phyloP scores from a whole-genome alignment of 1,284 basidiomycete species.

The Violaceomyces palustris region DNA sequence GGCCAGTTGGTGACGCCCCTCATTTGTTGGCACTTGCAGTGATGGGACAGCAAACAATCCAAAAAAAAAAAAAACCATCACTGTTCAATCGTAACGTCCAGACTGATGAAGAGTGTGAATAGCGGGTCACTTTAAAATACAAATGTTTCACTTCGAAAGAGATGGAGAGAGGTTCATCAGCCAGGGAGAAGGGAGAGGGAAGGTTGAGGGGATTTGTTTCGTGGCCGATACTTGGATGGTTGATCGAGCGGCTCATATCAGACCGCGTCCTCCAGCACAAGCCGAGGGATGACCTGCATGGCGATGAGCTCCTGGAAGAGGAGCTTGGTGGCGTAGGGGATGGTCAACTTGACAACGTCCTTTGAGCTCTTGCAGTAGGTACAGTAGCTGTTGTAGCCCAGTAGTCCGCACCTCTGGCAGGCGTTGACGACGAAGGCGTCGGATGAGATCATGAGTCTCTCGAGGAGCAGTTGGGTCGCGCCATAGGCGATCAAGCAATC shows the following conservation, averaged over 20 bases:
- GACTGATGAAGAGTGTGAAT: too few relatives aligned
- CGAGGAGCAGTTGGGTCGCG: constrained; percentile 88
- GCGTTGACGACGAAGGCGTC: constrained; percentile 94
- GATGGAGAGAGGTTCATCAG: too few relatives aligned
- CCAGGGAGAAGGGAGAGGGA: too few relatives aligned
- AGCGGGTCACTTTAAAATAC: too few relatives aligned
- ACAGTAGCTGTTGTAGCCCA: constrained; percentile 71
- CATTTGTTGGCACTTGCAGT: too few relatives aligned
- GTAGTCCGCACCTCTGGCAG: constrained; percentile 86
- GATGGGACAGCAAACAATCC: too few relatives aligned
- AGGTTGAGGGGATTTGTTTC: too few relatives aligned
- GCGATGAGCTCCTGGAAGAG: constrained; percentile 84
- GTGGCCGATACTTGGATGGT: too few relatives aligned
- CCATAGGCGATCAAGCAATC: constrained; percentile 62
- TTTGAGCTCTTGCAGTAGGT: constrained; percentile 83
- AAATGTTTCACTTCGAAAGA: too few relatives aligned
- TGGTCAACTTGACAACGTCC: constrained; percentile 90
- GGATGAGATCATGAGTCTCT: constrained; percentile 88
- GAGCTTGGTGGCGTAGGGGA: constrained; percentile 95
- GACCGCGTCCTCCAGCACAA: constrained; percentile 50
- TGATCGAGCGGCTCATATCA: too few relatives aligned
- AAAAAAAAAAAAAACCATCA: not conserved
- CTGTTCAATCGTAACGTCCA: not conserved
- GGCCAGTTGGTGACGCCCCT: too few relatives aligned
- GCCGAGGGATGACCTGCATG: constrained; percentile 56